Evolutionary conservation across 1,284 basidiomycete genomes (phyloP), one percentile per base, ranked within the genome.

Genomic region (Pterulicium gracile): DNA sequence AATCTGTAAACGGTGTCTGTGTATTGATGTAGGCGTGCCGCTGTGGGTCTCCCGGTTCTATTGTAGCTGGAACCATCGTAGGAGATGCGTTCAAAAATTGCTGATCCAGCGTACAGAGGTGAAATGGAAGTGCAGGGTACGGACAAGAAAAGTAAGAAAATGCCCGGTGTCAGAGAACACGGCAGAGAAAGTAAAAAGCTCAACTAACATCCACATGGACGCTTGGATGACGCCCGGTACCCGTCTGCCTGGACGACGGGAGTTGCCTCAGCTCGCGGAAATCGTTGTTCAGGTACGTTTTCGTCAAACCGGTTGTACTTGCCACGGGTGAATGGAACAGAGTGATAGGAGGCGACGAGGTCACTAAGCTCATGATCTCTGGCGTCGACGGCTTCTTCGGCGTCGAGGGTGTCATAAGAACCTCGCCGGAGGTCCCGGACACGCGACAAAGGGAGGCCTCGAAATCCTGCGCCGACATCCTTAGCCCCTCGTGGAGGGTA

Each of bases 251-350:
- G 51, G 79, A 74, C 17, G 74, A 73, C 24, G 81, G 72, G 22
- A 69, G 64, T 59, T 81, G 78, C 44, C 85, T 68, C 52, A 87
- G 64, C 57, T 83, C 74, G 48, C 85, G 69, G 54, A 88, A 88
- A 59, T 88, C 85, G 54, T 88, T 87, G 57, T 75, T 81, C 18
- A 59, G 59, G 54, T 88, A 89, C 49, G 73, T 87, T 64, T 88
- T 89, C 14, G 86, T 87, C 23, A 88, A 67, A n/a, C 82, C 81
- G 0, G 81, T 39, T 5, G 36, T 82, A 19, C 42, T 22, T 13
- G 79, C 75, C 1, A 77, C 80, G 0, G 84, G 82, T 1, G 81
- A 83, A 41, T 84, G 72, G 41, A 88, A 65, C 15, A 88, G 54
- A 5, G 82, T 75, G 3, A 77, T 77, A 7, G 81, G 80, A 1